Evolutionary conservation across 106 monocot species (phyloP).

Genomic region (Acanthochlamys bracteata): DNA sequence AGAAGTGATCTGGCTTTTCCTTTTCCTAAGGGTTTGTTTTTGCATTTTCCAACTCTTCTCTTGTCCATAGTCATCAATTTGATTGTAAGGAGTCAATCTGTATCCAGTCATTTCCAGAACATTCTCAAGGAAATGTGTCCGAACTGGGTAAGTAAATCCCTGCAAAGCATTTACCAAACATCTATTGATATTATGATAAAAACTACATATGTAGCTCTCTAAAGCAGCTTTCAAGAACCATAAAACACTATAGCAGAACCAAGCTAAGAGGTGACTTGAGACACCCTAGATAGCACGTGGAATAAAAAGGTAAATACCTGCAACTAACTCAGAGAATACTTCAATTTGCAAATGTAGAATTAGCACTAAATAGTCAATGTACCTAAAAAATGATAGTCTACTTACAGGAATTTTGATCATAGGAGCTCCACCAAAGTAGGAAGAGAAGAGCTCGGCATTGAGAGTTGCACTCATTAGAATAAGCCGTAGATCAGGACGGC

Average conservation of each 20-base stretch:
- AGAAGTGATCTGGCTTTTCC: constrained; percentile 97
- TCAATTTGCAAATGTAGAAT: too few relatives aligned
- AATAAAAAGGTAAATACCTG: too few relatives aligned
- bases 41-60: constrained; percentile 99
- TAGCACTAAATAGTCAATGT: too few relatives aligned
- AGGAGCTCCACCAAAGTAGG: constrained; percentile 92
- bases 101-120: constrained; percentile 87
- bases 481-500: constrained; percentile 75
- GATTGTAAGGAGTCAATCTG: constrained; percentile 86
- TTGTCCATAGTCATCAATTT: constrained; percentile 99
- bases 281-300: too few relatives aligned
- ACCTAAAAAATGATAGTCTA: too few relatives aligned
- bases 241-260: too few relatives aligned
- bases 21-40: constrained; percentile 82
- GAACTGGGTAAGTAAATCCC: constrained; percentile 97
- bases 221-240: too few relatives aligned
- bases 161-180: constrained; percentile 8
- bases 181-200: too few relatives aligned
- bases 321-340: too few relatives aligned
- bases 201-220: too few relatives aligned
- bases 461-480: constrained; percentile 99
- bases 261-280: too few relatives aligned
- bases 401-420: constrained; percentile 96
- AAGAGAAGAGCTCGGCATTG: constrained; percentile 97
- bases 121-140: constrained; percentile 80